Percentiles rank a stretch among this genome's conserved stretches.
Evolutionary conservation across 1,139 yeast genomes (phyloP).

Genomic region (Yamadazyma triangularis): DNA sequence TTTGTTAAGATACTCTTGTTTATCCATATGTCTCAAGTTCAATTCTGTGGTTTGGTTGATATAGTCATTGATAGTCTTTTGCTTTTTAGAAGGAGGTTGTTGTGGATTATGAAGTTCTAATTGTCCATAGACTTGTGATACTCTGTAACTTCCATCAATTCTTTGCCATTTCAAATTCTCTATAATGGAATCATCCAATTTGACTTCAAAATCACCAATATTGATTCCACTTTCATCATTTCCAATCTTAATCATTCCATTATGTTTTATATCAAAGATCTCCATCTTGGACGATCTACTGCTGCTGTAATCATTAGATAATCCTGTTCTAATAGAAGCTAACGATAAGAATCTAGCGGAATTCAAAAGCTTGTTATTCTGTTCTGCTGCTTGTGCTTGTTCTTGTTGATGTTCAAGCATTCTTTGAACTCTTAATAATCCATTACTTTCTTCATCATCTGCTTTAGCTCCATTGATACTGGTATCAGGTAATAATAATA

Average conservation of each 20-base stretch:
- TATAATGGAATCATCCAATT: conserved; percentile 66
- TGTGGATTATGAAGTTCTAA: conserved; percentile 42
- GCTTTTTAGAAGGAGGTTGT: conserved; percentile 12
- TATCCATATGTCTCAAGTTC: conserved; percentile 26
- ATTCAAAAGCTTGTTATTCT: conserved; percentile 18
- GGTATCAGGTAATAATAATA: conserved; percentile 53
- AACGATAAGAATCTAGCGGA: conserved; percentile 32
- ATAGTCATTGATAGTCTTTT: conserved; percentile 21
- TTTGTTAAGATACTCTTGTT: conserved; percentile 4
- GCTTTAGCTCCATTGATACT: conserved; percentile 18
- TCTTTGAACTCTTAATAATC: conserved; percentile 22
- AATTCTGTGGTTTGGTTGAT: conserved; percentile 35
- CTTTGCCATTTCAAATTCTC: conserved; percentile 74
- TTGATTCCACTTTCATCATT: conserved; percentile 34
- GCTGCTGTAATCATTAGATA: conserved; percentile 5
- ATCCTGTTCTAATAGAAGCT: conserved; percentile 29
- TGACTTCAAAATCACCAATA: conserved; percentile 65
- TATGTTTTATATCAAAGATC: conserved; percentile 30
- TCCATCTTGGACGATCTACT: conserved; percentile 20
- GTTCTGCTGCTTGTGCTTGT: conserved; percentile 20
- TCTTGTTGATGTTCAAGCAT: conserved; percentile 32
- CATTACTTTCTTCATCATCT: conserved; percentile 20
- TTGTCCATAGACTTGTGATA: conserved; percentile 80
- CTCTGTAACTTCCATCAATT: conserved; percentile 72
- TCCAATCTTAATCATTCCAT: conserved; percentile 49